These are phyloP conservation scores for Neonectria punicea DNA, from an alignment of 2,329 filamentous ascomycete species.

Conservation along the genomic window DNA sequence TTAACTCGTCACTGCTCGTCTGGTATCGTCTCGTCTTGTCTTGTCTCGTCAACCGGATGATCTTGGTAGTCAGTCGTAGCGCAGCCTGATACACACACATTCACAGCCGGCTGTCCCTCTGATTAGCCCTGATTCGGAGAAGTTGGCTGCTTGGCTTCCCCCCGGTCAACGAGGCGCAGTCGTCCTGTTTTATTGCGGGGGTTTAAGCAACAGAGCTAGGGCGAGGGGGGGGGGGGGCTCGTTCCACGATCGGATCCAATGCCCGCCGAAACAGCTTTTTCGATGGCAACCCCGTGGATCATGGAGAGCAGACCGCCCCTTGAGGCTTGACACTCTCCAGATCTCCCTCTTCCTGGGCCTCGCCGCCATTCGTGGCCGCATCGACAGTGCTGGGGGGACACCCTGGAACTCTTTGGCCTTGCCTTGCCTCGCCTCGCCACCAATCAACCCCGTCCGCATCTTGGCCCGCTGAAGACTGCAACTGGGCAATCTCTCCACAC, in stretches of 20 bases:
- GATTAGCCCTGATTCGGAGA: background rate
- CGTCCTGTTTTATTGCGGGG: conserved; percentile 13
- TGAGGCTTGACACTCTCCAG: conserved; percentile 1
- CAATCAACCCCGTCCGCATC: conserved; percentile 3
- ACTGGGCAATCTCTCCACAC: background rate
- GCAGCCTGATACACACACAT: background rate
- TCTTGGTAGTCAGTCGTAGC: background rate
- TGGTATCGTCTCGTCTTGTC: too few species aligned
- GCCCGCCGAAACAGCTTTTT: background rate
- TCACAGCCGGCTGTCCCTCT: conserved; percentile 1
- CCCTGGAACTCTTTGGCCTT: conserved; percentile 18
- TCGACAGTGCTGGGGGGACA: conserved; percentile 14
- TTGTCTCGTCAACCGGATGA: background rate
- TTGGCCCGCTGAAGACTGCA: background rate
- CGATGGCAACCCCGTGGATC: background rate
- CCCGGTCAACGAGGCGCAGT: conserved; percentile 5
- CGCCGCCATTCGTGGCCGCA: conserved; percentile 24
- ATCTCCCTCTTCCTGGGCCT: conserved; percentile 27
- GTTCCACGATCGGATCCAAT: conserved; percentile 17
- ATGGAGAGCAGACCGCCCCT: conserved; percentile 5
- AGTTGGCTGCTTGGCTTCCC: background rate
- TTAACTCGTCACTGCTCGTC: conserved; percentile 13
- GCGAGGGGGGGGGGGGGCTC: background rate
- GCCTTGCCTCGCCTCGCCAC: background rate
- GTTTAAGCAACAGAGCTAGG: conserved; percentile 1